Evolutionary conservation across 805 yeast species (phyloP).

Genomic region (Blastobotrys chiropterorum): DNA sequence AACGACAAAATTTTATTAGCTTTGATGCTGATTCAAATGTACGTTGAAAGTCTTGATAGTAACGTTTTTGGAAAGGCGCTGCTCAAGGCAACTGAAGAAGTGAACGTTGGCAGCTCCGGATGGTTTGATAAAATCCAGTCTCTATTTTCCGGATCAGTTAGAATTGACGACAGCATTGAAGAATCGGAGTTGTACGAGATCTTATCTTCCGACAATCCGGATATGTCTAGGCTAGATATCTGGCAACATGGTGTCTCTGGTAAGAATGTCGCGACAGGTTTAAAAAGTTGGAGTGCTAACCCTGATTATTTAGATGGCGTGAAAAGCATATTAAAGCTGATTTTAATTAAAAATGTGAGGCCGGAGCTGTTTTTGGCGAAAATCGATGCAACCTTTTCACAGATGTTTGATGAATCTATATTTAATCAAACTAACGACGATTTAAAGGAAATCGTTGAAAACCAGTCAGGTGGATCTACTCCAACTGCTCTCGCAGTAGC

Average conservation of each 20-base stretch:
- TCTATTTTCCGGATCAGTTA: not conserved
- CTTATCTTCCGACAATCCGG: not conserved
- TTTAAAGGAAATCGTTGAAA: conserved; percentile 20
- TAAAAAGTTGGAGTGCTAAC: not conserved
- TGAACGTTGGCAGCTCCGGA: not conserved
- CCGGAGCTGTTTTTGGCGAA: conserved; percentile 11
- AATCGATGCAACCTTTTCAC: conserved; percentile 7
- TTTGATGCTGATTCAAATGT: conserved; percentile 1
- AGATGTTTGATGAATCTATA: conserved; percentile 9
- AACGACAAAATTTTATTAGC: conserved; percentile 32
- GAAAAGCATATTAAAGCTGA: not conserved
- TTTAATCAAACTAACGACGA: conserved; percentile 7
- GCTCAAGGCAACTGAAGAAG: not conserved
- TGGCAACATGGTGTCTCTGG: not conserved
- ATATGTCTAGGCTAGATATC: not conserved
- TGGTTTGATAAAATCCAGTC: not conserved
- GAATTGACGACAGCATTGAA: not conserved
- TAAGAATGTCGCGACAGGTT: not conserved
- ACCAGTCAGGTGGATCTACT: conserved; percentile 14
- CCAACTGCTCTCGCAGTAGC: conserved; percentile 53
- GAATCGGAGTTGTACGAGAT: not conserved
- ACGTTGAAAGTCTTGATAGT: not conserved
- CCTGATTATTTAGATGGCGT: not conserved
- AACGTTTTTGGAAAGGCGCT: not conserved
- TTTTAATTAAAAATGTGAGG: not conserved